Base-by-base conservation (phyloP, 768 basidiomycete species). In the Favolaschia claudopus region DNA sequence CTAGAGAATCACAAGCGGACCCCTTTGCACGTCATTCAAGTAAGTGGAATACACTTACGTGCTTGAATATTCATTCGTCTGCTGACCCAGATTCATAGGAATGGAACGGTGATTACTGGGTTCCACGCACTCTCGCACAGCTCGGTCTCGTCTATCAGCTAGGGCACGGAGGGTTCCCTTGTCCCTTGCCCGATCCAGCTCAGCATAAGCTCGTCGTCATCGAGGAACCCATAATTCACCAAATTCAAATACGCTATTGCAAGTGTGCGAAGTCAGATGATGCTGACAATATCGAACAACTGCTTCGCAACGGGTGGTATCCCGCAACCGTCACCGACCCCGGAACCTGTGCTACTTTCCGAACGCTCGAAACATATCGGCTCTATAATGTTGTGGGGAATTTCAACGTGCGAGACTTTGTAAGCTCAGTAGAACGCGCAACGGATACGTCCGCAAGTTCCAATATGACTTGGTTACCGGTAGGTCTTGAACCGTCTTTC, bases 371-470 rank as follows among this genome's bases (percentile, higher is more conserved):
- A 64, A 48, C 6, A 57, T 66, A 25, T 15, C 64, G 4, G 48
- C 56, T 1, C 10, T 47, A 3, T 29, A 68, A n/a, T 28, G 71
- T 15, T 65, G 50, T 43, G 55, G 64, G 31, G 27, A 28, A 37
- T 24, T 36, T 1, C 15, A 48, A 43, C 10, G 48, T 44, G 0
- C 19, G 43, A 20, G 48, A 58, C 24, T 58, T 19, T 19, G 28
- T 58, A 2, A 40, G 37, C 0, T 32, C 40, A 3, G 27, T 61
- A 12, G 60, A 61, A 24, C 31, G 53, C 0, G 10, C 44, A 24
- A 56, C 27, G 13, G 48, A 62, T 24, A n/a, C n/a, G n/a, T n/a
- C n/a, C n/a, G n/a, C n/a, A n/a, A n/a, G 13, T 17, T 7, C 38
- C 54, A 2, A 9, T 31, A 1, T 49, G 13, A 14, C 27, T 1